Evolutionary conservation across 2,329 filamentous ascomycete genomes (phyloP), one percentile per base, ranked within the genome.

Genomic region (Didymella pomorum): DNA sequence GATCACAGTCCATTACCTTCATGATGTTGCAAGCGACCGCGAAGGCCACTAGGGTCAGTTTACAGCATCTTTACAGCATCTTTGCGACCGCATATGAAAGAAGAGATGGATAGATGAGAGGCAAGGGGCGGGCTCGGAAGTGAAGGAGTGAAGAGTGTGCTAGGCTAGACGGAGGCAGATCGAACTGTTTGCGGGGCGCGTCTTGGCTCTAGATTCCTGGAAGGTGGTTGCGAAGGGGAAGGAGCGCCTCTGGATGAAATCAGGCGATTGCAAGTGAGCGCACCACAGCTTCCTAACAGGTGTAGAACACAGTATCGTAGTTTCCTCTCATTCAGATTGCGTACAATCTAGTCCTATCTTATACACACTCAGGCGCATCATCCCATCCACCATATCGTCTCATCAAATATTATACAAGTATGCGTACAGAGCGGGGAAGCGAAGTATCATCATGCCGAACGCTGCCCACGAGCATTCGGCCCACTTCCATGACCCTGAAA

Each of bases 381-480:
- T 26, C 39, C 21, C 46, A 11, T 43, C 54, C 33, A 31, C 46
- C 25, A 12, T 39, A 35, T 48, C 42, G 23, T 39, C 50, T 46
- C 45, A 10, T 53, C 37, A 45, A 49, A 50, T 53, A 53, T 53
- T 49, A 58, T 58, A 58, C 56, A 58, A 61, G 46, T 65, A 69
- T 67, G 68, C 65, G 64, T 69, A 68, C 66, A 70, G 67, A 70
- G 68, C 65, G 62, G 66, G 61, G 64, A 68, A 69, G 62, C 59
- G 61, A 61, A 58, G 48, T 42, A 20, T 39, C 63, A 55, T 66
- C 63, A 66, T 61, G 54, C 55, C 58, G 33, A 62, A 58, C n/a
- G 35, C 35, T 20, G 18, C 29, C 16, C 29, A 12, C 35, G n/a
- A 20, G 35, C 35, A 16, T 20, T 16, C 7, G 52, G 3, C 62